phyloP scores from a whole-genome alignment of 192 early-diverging fungal genomes.

The Jimgerdemannia flammicorona region DNA sequence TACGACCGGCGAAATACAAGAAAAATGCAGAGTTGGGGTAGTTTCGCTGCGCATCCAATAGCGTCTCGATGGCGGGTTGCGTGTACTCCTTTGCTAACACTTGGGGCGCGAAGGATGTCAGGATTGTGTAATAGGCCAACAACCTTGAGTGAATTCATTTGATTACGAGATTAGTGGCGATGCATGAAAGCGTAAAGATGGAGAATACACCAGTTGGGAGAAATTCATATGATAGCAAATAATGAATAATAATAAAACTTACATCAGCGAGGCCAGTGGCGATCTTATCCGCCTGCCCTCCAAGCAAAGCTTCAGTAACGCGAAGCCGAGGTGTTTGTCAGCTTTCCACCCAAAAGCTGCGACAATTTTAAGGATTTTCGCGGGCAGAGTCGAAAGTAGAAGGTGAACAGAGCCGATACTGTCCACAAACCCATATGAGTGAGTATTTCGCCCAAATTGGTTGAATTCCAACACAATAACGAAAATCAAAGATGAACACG shows the following conservation, averaged over 20 bases:
- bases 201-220: no score
- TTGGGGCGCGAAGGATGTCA: conserved; percentile 44
- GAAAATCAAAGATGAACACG: conserved; percentile 2
- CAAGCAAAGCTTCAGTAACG: conserved; percentile 39
- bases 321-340: conserved; percentile 51
- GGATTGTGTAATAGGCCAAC: conserved; percentile 41
- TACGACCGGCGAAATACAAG: conserved; percentile 45
- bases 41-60: conserved; percentile 37
- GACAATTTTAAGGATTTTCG: conserved; percentile 42
- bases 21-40: conserved; percentile 50
- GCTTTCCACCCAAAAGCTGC: conserved; percentile 50
- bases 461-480: neutral
- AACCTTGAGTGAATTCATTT: conserved; percentile 11
- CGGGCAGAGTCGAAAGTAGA: conserved; percentile 40
- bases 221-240: neutral
- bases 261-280: conserved; percentile 48
- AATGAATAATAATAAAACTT: conserved; percentile 12
- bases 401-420: conserved; percentile 39
- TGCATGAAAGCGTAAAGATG: no score
- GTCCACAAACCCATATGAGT: conserved; percentile 7
- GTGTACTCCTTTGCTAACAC: conserved; percentile 38
- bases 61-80: conserved; percentile 29
- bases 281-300: conserved; percentile 44
- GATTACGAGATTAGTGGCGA: neutral
- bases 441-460: neutral